phyloP scores from a whole-genome alignment of 768 basidiomycete species.

The Daedalea quercina region DNA sequence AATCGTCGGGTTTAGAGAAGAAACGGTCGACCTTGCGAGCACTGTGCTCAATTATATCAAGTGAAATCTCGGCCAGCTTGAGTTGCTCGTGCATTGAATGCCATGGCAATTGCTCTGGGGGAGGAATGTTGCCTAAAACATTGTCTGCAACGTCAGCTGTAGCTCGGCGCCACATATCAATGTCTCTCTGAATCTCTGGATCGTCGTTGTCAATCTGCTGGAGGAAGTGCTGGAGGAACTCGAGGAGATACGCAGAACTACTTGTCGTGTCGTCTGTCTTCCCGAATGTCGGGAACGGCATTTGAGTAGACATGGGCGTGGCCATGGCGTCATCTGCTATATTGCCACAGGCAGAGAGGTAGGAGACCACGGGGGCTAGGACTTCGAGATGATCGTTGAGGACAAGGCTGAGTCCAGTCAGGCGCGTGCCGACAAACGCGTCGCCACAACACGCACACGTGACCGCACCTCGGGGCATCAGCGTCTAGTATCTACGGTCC shows the following conservation, averaged over 20 bases:
- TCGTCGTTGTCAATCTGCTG: slow-evolving; percentile 4
- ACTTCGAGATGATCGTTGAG: neutral
- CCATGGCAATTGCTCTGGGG: slow-evolving; percentile 45
- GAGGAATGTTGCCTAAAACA: slow-evolving; percentile 48
- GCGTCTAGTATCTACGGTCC: neutral
- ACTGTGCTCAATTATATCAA: slow-evolving; percentile 45
- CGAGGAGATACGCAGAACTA: slow-evolving; percentile 10
- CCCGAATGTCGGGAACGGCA: slow-evolving; percentile 18
- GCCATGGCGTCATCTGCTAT: neutral
- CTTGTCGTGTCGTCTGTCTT: slow-evolving; percentile 2
- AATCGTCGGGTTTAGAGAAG: slow-evolving; percentile 36
- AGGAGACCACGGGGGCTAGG: neutral
- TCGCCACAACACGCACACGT: slow-evolving; percentile 1
- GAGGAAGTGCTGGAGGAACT: slow-evolving; percentile 10
- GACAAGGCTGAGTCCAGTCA: neutral
- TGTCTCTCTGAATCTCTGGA: neutral
- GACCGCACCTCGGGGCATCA: neutral
- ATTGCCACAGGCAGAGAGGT: neutral
- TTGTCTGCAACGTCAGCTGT: slow-evolving; percentile 38
- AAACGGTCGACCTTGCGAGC: slow-evolving; percentile 44
- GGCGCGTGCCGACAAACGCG: neutral
- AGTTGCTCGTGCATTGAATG: slow-evolving; percentile 50
- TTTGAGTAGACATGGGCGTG: slow-evolving; percentile 4
- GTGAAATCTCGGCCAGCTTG: slow-evolving; percentile 43
- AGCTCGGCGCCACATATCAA: neutral